phyloP scores from a whole-genome alignment of 2,329 filamentous ascomycete genomes.

The Erysiphe neolycopersici region DNA sequence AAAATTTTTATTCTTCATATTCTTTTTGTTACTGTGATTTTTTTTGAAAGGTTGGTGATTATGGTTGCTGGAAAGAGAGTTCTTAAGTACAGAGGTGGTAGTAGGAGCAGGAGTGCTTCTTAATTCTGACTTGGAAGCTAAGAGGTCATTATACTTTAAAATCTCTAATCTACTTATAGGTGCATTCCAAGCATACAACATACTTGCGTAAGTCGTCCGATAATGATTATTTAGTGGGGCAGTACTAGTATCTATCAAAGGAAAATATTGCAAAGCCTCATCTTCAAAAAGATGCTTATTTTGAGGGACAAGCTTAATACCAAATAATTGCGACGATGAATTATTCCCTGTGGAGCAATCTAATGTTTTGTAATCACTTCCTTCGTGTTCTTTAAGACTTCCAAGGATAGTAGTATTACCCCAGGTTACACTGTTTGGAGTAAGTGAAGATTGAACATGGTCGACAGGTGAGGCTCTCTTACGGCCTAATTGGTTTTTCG shows the following conservation, averaged over 20 bases:
- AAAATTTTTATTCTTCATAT: background rate
- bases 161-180: conserved; percentile 36
- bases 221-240: conserved; percentile 28
- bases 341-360: conserved; percentile 10
- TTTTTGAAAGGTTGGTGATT: background rate
- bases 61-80: background rate
- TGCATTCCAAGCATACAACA: conserved; percentile 38
- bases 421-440: conserved; percentile 17
- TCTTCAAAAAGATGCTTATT: conserved; percentile 31
- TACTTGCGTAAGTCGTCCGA: conserved; percentile 38
- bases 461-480: conserved; percentile 37
- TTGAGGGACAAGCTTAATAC: conserved; percentile 22
- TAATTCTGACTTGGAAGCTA: background rate
- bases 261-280: conserved; percentile 5
- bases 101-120: background rate
- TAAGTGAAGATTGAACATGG: conserved; percentile 27
- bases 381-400: conserved; percentile 13
- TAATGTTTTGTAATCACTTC: conserved; percentile 6
- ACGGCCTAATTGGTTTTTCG: conserved; percentile 16
- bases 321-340: conserved; percentile 6
- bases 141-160: conserved; percentile 32
- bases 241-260: conserved; percentile 26
- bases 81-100: background rate
- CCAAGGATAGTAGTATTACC: conserved; percentile 15
- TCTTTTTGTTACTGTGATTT: too few species aligned